These are phyloP conservation scores for Candida silvicultrix DNA, from an alignment of 805 yeast genomes.

Conservation along the genomic window DNA sequence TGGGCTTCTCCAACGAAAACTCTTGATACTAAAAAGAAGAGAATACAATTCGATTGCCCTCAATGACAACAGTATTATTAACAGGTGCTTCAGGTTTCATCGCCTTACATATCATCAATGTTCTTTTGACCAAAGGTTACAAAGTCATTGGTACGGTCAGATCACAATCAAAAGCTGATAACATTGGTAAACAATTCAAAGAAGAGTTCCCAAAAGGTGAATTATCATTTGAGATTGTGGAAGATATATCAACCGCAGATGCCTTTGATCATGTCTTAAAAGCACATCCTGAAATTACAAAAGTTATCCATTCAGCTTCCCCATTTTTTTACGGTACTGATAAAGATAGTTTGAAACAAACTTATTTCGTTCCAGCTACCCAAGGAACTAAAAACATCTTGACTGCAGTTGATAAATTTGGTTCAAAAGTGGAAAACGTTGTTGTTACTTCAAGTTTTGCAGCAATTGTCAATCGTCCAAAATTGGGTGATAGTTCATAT, in stretches of 20 bases:
- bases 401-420: constrained; percentile 33
- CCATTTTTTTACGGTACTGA: constrained; percentile 43
- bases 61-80: constrained; percentile 29
- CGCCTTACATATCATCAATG: constrained; percentile 37
- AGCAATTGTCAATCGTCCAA: constrained; percentile 29
- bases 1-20: too few relatives aligned
- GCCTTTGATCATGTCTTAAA: constrained; percentile 41
- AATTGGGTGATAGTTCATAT: constrained; percentile 23
- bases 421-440: constrained; percentile 32
- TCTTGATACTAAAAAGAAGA: too few relatives aligned
- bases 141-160: constrained; percentile 41
- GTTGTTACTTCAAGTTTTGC: constrained; percentile 47
- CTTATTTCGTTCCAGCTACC: constrained; percentile 48
- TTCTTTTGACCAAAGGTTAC: constrained; percentile 31
- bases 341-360: constrained; percentile 36
- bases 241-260: constrained; percentile 37
- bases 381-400: constrained; percentile 43
- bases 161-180: constrained; percentile 30
- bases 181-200: constrained; percentile 23
- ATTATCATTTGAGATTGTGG: constrained; percentile 38
- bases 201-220: constrained; percentile 25
- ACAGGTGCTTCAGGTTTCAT: constrained; percentile 47
- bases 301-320: constrained; percentile 56
- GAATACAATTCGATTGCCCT: not conserved
- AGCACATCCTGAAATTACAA: constrained; percentile 42